These are phyloP conservation scores for Rhodotorula kratochvilovae DNA, from an alignment of 768 basidiomycete species.

Conservation along the genomic window DNA sequence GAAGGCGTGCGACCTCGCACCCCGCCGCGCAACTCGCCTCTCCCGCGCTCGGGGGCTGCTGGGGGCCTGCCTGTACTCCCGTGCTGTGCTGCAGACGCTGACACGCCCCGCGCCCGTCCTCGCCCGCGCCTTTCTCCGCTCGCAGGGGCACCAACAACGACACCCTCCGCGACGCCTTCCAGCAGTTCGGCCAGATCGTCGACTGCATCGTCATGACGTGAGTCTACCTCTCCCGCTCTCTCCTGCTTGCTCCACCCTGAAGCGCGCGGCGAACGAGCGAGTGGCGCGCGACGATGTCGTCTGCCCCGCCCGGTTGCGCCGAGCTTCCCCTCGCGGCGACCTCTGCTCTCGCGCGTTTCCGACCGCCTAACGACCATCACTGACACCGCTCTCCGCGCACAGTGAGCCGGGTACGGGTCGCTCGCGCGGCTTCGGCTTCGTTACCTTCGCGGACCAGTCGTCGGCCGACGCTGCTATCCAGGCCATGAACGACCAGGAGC, in stretches of 20 bases:
- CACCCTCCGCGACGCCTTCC: conserved; percentile 77
- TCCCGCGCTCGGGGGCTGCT: not conserved
- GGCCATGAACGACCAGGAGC: conserved; percentile 73
- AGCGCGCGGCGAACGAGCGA: too few species aligned
- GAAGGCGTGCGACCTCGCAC: too few species aligned
- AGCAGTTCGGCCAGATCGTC: conserved; percentile 64
- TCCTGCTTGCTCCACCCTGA: not conserved
- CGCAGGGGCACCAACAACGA: conserved; percentile 71
- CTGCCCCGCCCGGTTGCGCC: too few species aligned
- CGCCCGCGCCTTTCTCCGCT: not conserved
- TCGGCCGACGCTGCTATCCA: conserved; percentile 90
- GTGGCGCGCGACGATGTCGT: too few species aligned
- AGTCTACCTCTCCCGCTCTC: conserved; percentile 50
- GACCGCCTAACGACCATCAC: too few species aligned
- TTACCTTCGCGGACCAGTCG: conserved; percentile 73
- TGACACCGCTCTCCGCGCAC: conserved; percentile 13
- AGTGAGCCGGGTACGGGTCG: conserved; percentile 90
- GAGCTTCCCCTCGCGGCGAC: too few species aligned
- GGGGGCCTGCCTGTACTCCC: not conserved
- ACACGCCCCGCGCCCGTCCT: not conserved
- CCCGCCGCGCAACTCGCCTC: too few species aligned
- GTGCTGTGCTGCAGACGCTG: not conserved
- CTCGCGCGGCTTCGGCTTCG: conserved; percentile 86
- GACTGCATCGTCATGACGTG: conserved; percentile 64
- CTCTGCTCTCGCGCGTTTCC: too few species aligned